Base-by-base conservation (phyloP, 2,329 filamentous ascomycete species). In the Onygenales sp. region DNA sequence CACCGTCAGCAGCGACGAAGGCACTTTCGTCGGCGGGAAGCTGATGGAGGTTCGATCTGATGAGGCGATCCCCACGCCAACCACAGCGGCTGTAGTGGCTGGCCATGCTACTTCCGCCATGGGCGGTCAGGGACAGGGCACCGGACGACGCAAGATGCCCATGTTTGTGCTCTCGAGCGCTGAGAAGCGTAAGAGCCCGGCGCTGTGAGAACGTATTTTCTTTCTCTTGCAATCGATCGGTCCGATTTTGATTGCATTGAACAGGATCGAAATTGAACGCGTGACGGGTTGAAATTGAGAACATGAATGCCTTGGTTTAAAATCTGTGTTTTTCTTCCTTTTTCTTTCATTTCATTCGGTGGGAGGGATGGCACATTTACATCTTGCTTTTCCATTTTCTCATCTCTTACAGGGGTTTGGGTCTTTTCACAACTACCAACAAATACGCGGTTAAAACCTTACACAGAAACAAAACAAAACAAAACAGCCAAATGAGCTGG, bases 131-230 rank as follows among this genome's bases (percentile, higher is more conserved):
- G 69, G 75, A 72, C 79, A 83, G 70, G 71, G 80, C 58, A 68
- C 68, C 42, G 77, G 79, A 55, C 83, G 88, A 71, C 88, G 89
- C 72, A 91, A 86, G 77, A 87, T 86, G 61, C 86, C 89, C 52
- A 86, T 90, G 78, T 82, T 95, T 66, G 86, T 96, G 60, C 80
- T 96, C 60, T 91, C 87, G 60, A 91, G 85, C 68, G 86, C 84
- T 57, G 90, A 95, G 77, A 95, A 95, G 82, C 87, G 90, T 70
- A 94, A 89, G 79, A 86, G 81, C 71, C 75, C 79, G 55, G 70
- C 81, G 66, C 80, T 79, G 65, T 85, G 75, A 74, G 63, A 33
- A 4, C 11, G n/a, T 36, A 27, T 40, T 7, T 34, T 31, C 44
- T n/a, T 51, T 51, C n/a, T 51, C 17, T 44, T 14, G 13, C 10